Evolutionary conservation across 371 early-diverging fungal genomes (phyloP), one percentile per base, ranked within the genome.

Genomic region (Mucor racemosus): DNA sequence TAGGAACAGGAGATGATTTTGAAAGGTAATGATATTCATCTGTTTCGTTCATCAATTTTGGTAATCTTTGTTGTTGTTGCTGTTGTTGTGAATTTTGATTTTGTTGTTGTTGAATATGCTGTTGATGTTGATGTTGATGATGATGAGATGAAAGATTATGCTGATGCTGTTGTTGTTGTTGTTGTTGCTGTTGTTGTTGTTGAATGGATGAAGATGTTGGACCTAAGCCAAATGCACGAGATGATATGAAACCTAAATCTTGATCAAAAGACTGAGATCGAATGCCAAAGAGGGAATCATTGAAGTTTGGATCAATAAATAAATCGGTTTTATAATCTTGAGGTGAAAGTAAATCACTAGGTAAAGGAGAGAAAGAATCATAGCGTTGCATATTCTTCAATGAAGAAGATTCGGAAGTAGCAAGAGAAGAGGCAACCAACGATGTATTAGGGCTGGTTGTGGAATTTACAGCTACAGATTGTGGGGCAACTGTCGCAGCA

Each of bases 11-110:
- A 40, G 75, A 79, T 87, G 95, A 85, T 94, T 97, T 55, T 89
- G 92, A 79, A 91, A 97, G 74, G 92, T 97, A 78, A 91, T 94
- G 66, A 91, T 93, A 69, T 15, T 26, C 34, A 36, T 62, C 58
- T 10, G 57, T n/a, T 15, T 60, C 60, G 59, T 64, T 58, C 55
- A 54, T 42, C 42, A 63, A 38, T 41, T 40, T 36, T 7, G 58
- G 38, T 26, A 59, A 60, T 11, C 38, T 48, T 90, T 95, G 57
- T 42, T 61, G 62, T 36, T 58, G 42, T 11, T 57, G 38, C 13
- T 58, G 58, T 38, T 56, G 62, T 31, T 62, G 60, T 17, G 65
- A 69, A 1, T 67, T 21, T 34, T 60, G 55, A 92, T 94, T 86
- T 90, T 95, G 57, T 53, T 95, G 57, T 53, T 64, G 62, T 60